A percentile compares a stretch with the other conserved stretches of the same genome.
Conservation (phyloP, 1,139 yeast species). For the Wickerhamiella pararugosa region DNA sequence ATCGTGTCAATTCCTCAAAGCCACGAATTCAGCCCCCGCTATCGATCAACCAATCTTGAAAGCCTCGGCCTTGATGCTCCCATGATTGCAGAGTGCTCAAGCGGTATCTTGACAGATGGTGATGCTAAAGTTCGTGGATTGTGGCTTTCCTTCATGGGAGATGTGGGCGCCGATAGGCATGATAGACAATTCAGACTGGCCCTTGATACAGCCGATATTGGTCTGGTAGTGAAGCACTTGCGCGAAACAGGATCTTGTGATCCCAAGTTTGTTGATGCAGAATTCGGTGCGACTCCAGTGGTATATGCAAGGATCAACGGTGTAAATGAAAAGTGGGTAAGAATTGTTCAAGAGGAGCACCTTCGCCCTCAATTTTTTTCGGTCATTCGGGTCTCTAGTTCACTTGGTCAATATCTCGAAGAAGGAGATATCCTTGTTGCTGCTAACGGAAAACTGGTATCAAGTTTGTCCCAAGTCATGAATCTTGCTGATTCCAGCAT, state of each 20-base stretch:
- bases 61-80: slow-evolving; percentile 62
- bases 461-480: slow-evolving; percentile 46
- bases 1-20: slow-evolving; percentile 63
- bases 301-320: slow-evolving; percentile 74
- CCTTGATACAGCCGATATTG: slow-evolving; percentile 53
- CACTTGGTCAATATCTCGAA: slow-evolving; percentile 31
- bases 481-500: slow-evolving; percentile 35
- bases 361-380: slow-evolving; percentile 44
- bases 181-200: slow-evolving; percentile 66
- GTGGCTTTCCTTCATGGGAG: slow-evolving; percentile 76
- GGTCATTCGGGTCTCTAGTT: slow-evolving; percentile 56
- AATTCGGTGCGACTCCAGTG: slow-evolving; percentile 52
- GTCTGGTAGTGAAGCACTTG: slow-evolving; percentile 40
- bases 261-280: slow-evolving; percentile 61
- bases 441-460: slow-evolving; percentile 48
- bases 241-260: slow-evolving; percentile 33
- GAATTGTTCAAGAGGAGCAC: slow-evolving; percentile 47
- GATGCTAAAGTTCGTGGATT: slow-evolving; percentile 72
- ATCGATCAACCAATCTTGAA: slow-evolving; percentile 74
- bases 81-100: slow-evolving; percentile 55
- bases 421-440: slow-evolving; percentile 63
- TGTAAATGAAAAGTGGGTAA: slow-evolving; percentile 72
- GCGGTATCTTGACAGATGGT: slow-evolving; percentile 66
- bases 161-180: slow-evolving; percentile 36
- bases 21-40: slow-evolving; percentile 50